Evolutionary conservation across 805 yeast species (phyloP), one percentile per base, ranked within the genome.

Genomic region (Cyberlindnera subsufficiens): DNA sequence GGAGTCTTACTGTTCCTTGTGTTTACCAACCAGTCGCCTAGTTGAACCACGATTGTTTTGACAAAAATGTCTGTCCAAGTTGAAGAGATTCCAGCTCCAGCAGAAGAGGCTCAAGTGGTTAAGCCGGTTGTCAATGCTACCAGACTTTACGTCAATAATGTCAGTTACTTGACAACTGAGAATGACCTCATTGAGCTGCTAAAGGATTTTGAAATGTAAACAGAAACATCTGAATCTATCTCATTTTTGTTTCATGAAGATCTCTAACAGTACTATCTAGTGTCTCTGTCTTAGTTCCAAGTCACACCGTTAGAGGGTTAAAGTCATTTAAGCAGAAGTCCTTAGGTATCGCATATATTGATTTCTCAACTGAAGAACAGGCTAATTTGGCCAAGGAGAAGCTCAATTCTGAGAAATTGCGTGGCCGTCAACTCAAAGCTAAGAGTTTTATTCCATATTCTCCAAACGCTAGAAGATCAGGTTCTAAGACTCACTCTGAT

Each of bases 311-410:
- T 15, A 66, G 75, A 30, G 75, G 75, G 11, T 62, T 68, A 43
- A 65, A 72, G 35, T 54, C 55, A 6, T 56, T 54, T 32, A 66
- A 64, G 39, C 70, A 67, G 37, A 68, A 61, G 47, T 75, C 80
- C 3, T 61, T 77, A 49, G 91, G 93, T 4, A 72, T 77, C 55
- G 97, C 95, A 13, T 90, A 86, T 64, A 84, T 88, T 44, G 93
- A 88, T 53, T 91, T 82, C 58, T 82, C 73, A 54, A 71, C 69
- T 41, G 74, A 72, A 45, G 88, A 77, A 41, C 71, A 71, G 32
- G 95, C 90, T 40, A 64, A 67, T 55, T 59, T 66, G 53, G 95
- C 89, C 3, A 72, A 87, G 49, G 77, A 71, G 19, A 71, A 72
- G 44, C 74, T 82, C 58, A 73, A 85, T 54, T 91, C 88, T 37